These are phyloP conservation scores for Aquanectria penicillioides DNA, from an alignment of 2,329 filamentous ascomycete genomes.

Conservation along the genomic window DNA sequence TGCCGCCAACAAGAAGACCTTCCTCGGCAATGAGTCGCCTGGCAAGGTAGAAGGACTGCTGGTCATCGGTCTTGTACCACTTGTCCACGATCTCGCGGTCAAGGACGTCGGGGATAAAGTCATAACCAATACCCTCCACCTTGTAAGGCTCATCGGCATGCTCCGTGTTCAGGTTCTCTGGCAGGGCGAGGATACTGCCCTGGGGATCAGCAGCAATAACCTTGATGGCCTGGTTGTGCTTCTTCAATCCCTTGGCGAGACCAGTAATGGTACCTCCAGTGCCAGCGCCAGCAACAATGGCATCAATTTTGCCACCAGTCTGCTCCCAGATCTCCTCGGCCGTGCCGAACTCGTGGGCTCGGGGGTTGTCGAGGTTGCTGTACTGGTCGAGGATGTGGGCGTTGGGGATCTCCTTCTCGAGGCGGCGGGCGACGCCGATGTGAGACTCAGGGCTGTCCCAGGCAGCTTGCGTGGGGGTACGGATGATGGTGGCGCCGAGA, in stretches of 20 bases:
- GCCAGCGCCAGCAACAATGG: constrained; percentile 89
- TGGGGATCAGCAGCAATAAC: constrained; percentile 92
- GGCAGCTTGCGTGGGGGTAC: constrained; percentile 94
- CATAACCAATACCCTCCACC: constrained; percentile 98
- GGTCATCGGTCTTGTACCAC: constrained; percentile 99
- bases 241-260: constrained; percentile 83
- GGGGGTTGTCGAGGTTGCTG: constrained; percentile 88
- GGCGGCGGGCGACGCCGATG: constrained; percentile 89
- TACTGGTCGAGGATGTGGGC: constrained; percentile 98
- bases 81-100: constrained; percentile 83
- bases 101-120: constrained; percentile 96
- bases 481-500: constrained; percentile 95
- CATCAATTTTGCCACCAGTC: constrained; percentile 83
- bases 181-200: constrained; percentile 89
- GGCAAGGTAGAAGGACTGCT: constrained; percentile 90
- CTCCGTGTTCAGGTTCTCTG: constrained; percentile 81
- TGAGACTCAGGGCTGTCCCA: constrained; percentile 96
- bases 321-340: constrained; percentile 97
- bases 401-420: constrained; percentile 96
- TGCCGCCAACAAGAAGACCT: constrained; percentile 91
- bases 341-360: constrained; percentile 92
- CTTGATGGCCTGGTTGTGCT: constrained; percentile 87
- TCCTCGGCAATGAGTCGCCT: constrained; percentile 92
- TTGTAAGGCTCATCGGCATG: constrained; percentile 89
- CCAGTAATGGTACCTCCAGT: constrained; percentile 97